phyloP scores from a whole-genome alignment of 2,329 filamentous ascomycete genomes.

The Botrytis medusae region DNA sequence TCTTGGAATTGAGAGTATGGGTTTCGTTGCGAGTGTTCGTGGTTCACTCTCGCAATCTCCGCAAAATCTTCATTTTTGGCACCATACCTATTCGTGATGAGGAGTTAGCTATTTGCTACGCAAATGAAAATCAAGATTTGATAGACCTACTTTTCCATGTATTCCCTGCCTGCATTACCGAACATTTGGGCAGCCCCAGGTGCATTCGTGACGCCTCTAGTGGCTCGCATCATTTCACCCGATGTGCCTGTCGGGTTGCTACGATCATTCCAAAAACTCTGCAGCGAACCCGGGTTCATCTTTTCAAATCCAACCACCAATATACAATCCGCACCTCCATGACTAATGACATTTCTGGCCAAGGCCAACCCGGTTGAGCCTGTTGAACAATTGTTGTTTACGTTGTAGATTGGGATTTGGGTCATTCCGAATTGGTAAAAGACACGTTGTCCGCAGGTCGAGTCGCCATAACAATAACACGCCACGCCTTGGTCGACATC shows the following conservation, averaged over 20 bases:
- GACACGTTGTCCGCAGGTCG: conserved; percentile 90
- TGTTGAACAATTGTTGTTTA: conserved; percentile 98
- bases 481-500: conserved; percentile 92
- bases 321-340: conserved; percentile 82
- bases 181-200: conserved; percentile 92
- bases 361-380: conserved; percentile 89
- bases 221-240: conserved; percentile 76
- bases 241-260: conserved; percentile 75
- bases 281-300: conserved; percentile 90
- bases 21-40: conserved; percentile 86
- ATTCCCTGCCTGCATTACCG: conserved; percentile 89
- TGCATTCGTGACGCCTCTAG: conserved; percentile 76
- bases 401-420: conserved; percentile 92
- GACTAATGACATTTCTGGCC: conserved; percentile 74
- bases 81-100: conserved; percentile 46
- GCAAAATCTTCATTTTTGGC: conserved; percentile 85
- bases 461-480: conserved; percentile 98
- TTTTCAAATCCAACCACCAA: conserved; percentile 96
- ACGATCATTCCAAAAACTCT: conserved; percentile 81
- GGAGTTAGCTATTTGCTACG: background rate
- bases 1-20: conserved; percentile 98
- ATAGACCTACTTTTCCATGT: conserved; percentile 77
- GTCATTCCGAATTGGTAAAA: conserved; percentile 99
- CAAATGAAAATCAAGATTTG: background rate
- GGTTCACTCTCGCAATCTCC: conserved; percentile 91